Evolutionary conservation across 208 protist species (phyloP), one percentile per base, ranked within the genome.

Genomic region (Wallacemonas sp.): DNA sequence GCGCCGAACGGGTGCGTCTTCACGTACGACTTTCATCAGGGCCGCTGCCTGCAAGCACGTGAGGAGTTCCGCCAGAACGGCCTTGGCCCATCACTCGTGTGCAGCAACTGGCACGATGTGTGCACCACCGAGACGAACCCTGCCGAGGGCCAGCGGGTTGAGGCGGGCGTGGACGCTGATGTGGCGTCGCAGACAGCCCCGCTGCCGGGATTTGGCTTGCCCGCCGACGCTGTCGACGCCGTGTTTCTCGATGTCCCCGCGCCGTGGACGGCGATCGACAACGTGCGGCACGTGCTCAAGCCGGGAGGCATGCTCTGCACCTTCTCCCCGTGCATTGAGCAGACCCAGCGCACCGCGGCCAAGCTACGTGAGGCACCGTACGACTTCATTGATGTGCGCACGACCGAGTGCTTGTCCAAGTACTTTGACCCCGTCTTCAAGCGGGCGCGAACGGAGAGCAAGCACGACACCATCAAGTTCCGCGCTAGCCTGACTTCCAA

Each of bases 301-400:
- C 81, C 80, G 14, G 88, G 85, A 30, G 92, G 91, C 9, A 89
- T 94, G 74, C 76, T 98, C 2, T 96, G 88, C 75, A 97, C 87
- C 61, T 98, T 96, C 64, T 97, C 91, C 2, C 94, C 94, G 4
- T 98, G 94, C 76, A 97, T 98, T 65, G 94, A 98, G 77, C 94
- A 98, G 76, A 87, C 87, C 1, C 94, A 98, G 80, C 81, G 89
- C 32, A 95, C 88, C 19, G 81, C 68, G 30, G 65, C 76, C n/a
- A 64, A 56, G 9, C 67, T 98, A 21, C 79, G 85, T 9, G 68
- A 90, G 38, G 61, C 72, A 5, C 81, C 84, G 29, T 73, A 85
- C 62, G 75, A 81, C 56, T 97, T 96, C 55, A 72, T 94, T 19
- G 86, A 95, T 63, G 83, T 97, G 27, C 88, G 90, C 33, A 97